Base-by-base conservation (phyloP, 2,329 filamentous ascomycete species). In the Cordyceps farinosa region DNA sequence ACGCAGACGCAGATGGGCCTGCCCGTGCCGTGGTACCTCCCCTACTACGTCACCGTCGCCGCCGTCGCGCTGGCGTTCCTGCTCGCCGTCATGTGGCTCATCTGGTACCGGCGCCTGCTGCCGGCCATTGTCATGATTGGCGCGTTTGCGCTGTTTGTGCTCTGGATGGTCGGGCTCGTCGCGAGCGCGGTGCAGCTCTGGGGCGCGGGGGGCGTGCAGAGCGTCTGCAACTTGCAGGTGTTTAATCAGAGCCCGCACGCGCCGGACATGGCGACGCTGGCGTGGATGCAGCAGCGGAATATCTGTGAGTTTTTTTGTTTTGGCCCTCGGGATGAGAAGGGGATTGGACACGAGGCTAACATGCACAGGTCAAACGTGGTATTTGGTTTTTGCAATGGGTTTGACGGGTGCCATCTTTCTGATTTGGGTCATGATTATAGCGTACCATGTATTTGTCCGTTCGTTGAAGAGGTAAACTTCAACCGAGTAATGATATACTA, bases 391-490 rank as follows among this genome's bases (percentile, higher is more conserved):
- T 73, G 81, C 85, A 1, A 86, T 89, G 71, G 80, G 80, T 22
- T 73, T 90, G 30, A 81, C 87, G 2, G 87, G 86, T 0, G 77
- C 74, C 22, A 75, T 87, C 1, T 88, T 88, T 66, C 72, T 88
- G 64, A 70, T 89, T n/a, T 89, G 86, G 86, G 84, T 88, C 69
- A 87, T 88, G 79, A 77, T 88, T 66, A 88, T 89, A 82, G 83
- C 85, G 11, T 85, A 87, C 68, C 85, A 87, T 66, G 86, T 89
- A 10, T 89, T 86, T 76, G 81, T 74, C 64, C 71, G 75, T 56
- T 79, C 77, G 66, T 78, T 44, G 22, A 22, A 22, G 22, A 65
- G 3, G 13, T 38, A 34, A 9, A 34, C 5, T 9, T 9, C 5
- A 3, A 34, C 5, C 9, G 9, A 34, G 9, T 34, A 34, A 34